phyloP scores from a whole-genome alignment of 176 grass and related monocot species.

The Pontederia crassipes region DNA sequence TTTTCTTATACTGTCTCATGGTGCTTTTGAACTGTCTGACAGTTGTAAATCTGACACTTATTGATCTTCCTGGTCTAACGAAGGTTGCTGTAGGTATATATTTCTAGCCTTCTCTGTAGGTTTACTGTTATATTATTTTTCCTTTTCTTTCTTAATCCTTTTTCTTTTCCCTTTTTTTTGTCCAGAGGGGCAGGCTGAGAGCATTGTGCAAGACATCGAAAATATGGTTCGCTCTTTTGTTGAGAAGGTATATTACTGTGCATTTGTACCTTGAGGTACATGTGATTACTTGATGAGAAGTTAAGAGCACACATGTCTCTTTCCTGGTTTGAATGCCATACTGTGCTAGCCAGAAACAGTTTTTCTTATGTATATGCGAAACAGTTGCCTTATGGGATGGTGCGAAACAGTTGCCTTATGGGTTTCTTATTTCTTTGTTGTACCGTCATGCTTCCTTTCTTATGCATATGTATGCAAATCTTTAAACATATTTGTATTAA shows the following conservation, averaged over 20 bases:
- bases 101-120: neutral
- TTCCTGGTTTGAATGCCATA: too few species aligned
- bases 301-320: too few species aligned
- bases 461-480: too few species aligned
- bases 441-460: too few species aligned
- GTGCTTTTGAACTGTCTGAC: constrained; percentile 11
- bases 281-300: too few species aligned
- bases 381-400: too few species aligned
- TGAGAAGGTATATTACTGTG: constrained; percentile 58
- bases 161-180: constrained; percentile 14
- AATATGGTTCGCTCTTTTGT: constrained; percentile 97
- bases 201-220: constrained; percentile 98
- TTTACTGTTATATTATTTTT: neutral
- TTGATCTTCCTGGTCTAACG: constrained; percentile 97
- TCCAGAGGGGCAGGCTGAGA: constrained; percentile 77
- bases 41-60: constrained; percentile 99
- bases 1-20: neutral
- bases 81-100: constrained; percentile 97
- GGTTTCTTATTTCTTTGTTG: too few species aligned
- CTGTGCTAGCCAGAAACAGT: too few species aligned
- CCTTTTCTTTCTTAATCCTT: neutral
- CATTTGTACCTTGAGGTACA: neutral
- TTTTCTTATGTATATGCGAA: too few species aligned
- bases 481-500: too few species aligned
- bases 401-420: too few species aligned